Percentiles rank a stretch among this genome's conserved stretches.
phyloP scores from a whole-genome alignment of 2,329 filamentous ascomycete species.

The Alternaria incomplexa region DNA sequence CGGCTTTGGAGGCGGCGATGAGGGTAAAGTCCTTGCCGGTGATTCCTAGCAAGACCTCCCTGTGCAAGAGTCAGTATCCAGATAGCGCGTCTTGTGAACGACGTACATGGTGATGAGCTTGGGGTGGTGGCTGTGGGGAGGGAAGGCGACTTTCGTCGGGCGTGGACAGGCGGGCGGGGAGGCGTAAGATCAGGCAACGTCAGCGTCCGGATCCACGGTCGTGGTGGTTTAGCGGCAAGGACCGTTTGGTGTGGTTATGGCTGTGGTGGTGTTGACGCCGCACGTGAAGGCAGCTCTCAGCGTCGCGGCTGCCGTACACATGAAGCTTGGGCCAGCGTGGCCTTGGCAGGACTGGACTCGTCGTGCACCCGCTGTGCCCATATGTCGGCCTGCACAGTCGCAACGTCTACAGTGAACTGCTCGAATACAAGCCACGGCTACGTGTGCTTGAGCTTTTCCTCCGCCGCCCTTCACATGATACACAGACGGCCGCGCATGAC shows the following conservation, averaged over 20 bases:
- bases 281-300: constrained; percentile 21
- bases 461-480: neutral
- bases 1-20: constrained; percentile 95
- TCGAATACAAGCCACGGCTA: neutral
- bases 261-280: neutral
- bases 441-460: neutral
- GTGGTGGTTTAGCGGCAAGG: neutral
- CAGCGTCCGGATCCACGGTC: neutral
- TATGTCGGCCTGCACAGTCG: neutral
- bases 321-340: constrained; percentile 9
- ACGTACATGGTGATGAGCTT: constrained; percentile 42
- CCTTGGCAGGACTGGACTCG: constrained; percentile 12
- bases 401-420: neutral
- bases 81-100: neutral
- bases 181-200: neutral
- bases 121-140: constrained; percentile 12
- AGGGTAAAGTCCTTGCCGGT: constrained; percentile 99
- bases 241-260: neutral
- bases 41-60: constrained; percentile 98
- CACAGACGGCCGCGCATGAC: neutral
- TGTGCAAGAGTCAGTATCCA: constrained; percentile 50
- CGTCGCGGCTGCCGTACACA: constrained; percentile 15
- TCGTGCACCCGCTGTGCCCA: neutral
- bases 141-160: neutral
- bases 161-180: neutral